Base-by-base conservation (phyloP, 208 protist genomes). In the Wallacemonas sp. region DNA sequence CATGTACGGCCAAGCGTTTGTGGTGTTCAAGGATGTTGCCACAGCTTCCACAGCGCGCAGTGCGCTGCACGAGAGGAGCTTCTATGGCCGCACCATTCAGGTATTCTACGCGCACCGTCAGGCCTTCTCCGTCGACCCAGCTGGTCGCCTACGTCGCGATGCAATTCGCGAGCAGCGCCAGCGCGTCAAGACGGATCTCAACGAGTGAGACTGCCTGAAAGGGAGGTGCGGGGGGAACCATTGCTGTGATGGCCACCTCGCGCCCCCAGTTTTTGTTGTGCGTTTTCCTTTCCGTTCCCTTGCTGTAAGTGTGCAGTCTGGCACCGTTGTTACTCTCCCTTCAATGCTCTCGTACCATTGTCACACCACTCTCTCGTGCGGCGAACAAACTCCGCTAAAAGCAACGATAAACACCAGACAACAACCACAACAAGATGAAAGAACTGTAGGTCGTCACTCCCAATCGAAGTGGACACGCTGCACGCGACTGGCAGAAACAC, bases 1-100 rank as follows among this genome's bases (percentile, higher is more conserved):
- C 21, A 77, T 93, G 46, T 87, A 95, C 66, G 90, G 90, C 0
- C 90, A 95, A 66, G 90, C 85, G 2, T 95, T 95, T 81, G 78
- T 95, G 36, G 84, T 93, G 23, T 95, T 95, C 57, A 78, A 79
- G 27, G 90, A 95, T 61, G 84, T 95, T 2, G 84, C 83, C 44
- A 95, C 87, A 14, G 90, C 90, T 24, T 92, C 84, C 1, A 90
- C 70, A 11, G 86, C 85, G 6, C 75, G 82, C 2, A 78, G 80
- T 21, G 80, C 79, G 27, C 26, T 95, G 41, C 72, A 93, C 68
- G 83, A 88, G 24, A 74, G 80, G 12, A 34, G 65, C 27, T 95
- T 95, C 56, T 95, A 95, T 43, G 83, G 80, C 9, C 73, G 80
- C 8, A 76, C 77, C 27, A 78, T 93, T 21, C 84, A 95, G 56